Conservation (phyloP, 2,329 filamentous ascomycete genomes). For the Phoma sp. region DNA sequence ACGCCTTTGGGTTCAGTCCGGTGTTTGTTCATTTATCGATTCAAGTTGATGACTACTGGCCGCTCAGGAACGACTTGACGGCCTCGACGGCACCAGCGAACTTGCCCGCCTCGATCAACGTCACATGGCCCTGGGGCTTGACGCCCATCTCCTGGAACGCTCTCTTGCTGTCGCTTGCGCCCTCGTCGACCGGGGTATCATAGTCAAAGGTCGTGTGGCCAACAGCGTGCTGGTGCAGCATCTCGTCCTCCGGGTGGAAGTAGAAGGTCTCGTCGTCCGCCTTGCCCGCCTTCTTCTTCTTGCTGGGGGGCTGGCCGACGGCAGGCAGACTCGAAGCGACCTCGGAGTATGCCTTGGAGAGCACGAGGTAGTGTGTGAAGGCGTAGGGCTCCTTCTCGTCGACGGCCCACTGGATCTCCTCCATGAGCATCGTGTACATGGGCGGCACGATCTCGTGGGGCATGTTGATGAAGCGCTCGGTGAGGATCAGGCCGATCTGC, state of each 20-base stretch:
- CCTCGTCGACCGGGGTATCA: conserved; percentile 77
- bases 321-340: conserved; percentile 78
- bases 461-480: conserved; percentile 94
- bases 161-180: conserved; percentile 86
- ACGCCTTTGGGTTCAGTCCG: background rate
- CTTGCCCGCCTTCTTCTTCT: conserved; percentile 51
- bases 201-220: conserved; percentile 77
- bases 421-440: conserved; percentile 91
- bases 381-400: conserved; percentile 91
- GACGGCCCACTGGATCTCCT: conserved; percentile 87
- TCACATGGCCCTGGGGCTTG: conserved; percentile 81
- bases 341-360: conserved; percentile 93
- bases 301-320: conserved; percentile 50
- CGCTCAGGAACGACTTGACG: conserved; percentile 73
- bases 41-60: conserved; percentile 19
- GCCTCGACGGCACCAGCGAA: conserved; percentile 79
- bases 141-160: conserved; percentile 95
- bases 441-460: conserved; percentile 91
- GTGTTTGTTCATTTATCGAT: background rate
- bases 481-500: conserved; percentile 84
- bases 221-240: conserved; percentile 76
- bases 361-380: conserved; percentile 89
- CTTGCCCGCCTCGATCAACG: conserved; percentile 81
- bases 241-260: conserved; percentile 96
- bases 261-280: conserved; percentile 69